Evolutionary conservation across 1,284 basidiomycete species (phyloP), one percentile per base, ranked within the genome.

Genomic region (Prillingera fragicola): DNA sequence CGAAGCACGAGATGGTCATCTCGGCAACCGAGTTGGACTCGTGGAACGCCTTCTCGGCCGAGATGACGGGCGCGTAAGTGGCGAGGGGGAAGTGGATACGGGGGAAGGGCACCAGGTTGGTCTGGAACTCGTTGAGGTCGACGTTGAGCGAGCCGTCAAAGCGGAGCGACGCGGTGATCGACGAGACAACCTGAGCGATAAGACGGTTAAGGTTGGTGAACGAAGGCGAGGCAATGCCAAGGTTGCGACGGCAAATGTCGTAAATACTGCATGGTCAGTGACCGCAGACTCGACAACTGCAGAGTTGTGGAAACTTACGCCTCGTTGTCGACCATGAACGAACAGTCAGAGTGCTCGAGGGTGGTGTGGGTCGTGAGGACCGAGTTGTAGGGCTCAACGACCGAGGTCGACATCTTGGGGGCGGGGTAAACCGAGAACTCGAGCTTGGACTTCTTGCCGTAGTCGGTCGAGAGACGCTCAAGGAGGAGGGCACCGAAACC

Each of bases 381-480:
- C 25, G 91, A 90, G 81, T 99, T 99, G 80, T 99, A 99, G 3
- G 94, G 94, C 76, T 99, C 95, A 45, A 99, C 95, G 53, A 98
- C 87, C 27, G 92, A 96, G 73, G 84, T 94, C 52, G 89, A 89
- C 72, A 95, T 79, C 71, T 87, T 86, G 40, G 90, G 88, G 14
- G 91, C 86, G 35, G 94, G 94, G 77, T 97, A 97, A 48, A 98
- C 91, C 61, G 88, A 88, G 77, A 99, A 98, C 74, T 98, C 94
- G 58, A 98, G 80, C 79, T 98, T 98, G 43, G 91, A 91, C 78
- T 98, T 98, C 74, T 98, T 98, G 73, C 95, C 95, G 65, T 97
- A 98, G 75, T 98, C 94, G 54, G 86, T 84, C 33, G 92, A 94
- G 52, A 98, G 83, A 51, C 90, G 83, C 75, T 98, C 95, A 55